Conservation (phyloP, 139 green algal genomes). For the Closterium sp. region DNA sequence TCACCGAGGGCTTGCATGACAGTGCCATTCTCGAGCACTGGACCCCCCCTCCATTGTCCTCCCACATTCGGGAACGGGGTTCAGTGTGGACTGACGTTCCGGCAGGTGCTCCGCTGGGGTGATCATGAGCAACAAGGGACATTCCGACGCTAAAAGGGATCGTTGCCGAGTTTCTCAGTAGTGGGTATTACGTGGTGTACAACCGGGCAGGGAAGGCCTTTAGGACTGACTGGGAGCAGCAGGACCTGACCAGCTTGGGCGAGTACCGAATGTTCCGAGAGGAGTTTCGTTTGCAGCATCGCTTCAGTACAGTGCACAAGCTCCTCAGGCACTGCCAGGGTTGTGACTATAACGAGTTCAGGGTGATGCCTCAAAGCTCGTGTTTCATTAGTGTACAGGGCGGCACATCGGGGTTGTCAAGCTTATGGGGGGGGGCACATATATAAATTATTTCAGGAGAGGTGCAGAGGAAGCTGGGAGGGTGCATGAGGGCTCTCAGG, state of each 20-base stretch:
- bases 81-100: conserved; percentile 9
- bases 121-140: conserved; percentile 20
- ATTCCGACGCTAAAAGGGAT: conserved; percentile 3
- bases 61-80: neutral
- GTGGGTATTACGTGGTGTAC: conserved; percentile 22
- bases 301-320: conserved; percentile 9
- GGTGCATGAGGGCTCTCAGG: neutral
- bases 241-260: neutral
- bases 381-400: conserved; percentile 34
- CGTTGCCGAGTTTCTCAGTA: neutral
- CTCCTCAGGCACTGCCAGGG: neutral
- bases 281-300: neutral
- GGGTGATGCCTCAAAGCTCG: conserved; percentile 7
- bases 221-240: neutral
- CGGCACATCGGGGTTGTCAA: conserved; percentile 16
- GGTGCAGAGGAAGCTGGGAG: neutral
- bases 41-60: conserved; percentile 1
- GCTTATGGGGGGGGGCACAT: conserved; percentile 28
- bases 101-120: neutral
- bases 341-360: conserved; percentile 20
- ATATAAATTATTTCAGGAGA: conserved; percentile 20
- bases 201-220: conserved; percentile 16
- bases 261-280: neutral
- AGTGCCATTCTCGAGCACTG: conserved; percentile 8
- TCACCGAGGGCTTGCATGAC: conserved; percentile 1